These are phyloP conservation scores for Tausonia pullulans DNA, from an alignment of 1,284 basidiomycete genomes.

Conservation along the genomic window DNA sequence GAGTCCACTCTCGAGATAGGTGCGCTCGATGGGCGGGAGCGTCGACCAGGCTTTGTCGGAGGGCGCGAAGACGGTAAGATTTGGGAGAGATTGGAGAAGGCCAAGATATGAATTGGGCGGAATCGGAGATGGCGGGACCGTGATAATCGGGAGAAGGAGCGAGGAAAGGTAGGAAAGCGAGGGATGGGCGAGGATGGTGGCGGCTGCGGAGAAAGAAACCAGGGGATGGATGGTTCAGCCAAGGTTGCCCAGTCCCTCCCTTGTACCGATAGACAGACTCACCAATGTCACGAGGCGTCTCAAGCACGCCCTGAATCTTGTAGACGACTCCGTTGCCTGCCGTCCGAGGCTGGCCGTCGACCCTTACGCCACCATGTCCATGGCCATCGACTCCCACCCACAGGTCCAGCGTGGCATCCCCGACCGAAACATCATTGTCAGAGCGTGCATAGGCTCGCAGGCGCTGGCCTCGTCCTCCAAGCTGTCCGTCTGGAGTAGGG, in stretches of 20 bases:
- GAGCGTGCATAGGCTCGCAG: slow-evolving; percentile 40
- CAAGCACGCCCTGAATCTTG: slow-evolving; percentile 62
- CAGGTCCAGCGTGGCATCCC: too few species aligned
- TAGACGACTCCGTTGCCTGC: slow-evolving; percentile 68
- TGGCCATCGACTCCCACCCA: slow-evolving; percentile 23
- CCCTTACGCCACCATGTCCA: slow-evolving; percentile 44
- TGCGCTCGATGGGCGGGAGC: slow-evolving; percentile 54
- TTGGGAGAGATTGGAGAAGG: slow-evolving; percentile 39
- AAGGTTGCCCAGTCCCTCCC: neutral
- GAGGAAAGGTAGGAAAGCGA: slow-evolving; percentile 1
- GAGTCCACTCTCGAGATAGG: slow-evolving; percentile 76
- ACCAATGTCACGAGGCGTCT: slow-evolving; percentile 67
- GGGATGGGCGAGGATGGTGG: slow-evolving; percentile 40
- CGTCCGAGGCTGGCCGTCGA: slow-evolving; percentile 34
- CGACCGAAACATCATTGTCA: too few species aligned
- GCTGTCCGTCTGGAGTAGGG: slow-evolving; percentile 60
- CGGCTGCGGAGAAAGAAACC: slow-evolving; percentile 35
- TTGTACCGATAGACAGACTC: slow-evolving; percentile 23
- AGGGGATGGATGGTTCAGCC: slow-evolving; percentile 1
- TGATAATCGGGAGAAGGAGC: neutral
- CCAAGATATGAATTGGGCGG: slow-evolving; percentile 51
- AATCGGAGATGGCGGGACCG: slow-evolving; percentile 42
- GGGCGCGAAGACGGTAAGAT: slow-evolving; percentile 83
- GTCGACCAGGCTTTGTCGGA: slow-evolving; percentile 64
- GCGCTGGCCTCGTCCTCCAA: slow-evolving; percentile 72